These are phyloP conservation scores for Colletotrichum cereale DNA, from an alignment of 2,329 filamentous ascomycete species.

Conservation along the genomic window DNA sequence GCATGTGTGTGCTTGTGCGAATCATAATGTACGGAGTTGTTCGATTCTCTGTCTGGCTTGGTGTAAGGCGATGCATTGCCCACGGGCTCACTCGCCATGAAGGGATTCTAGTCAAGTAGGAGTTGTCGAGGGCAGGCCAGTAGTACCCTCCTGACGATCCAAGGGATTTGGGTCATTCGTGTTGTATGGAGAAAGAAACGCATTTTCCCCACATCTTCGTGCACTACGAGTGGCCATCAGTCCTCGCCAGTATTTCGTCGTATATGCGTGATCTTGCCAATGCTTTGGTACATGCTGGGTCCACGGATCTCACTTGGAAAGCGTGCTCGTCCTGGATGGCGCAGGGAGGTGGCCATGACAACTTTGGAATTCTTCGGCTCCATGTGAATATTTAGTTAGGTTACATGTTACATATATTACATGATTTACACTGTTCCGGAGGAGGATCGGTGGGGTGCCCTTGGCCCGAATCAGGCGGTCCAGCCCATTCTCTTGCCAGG, in stretches of 20 bases:
- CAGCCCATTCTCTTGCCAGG: background rate
- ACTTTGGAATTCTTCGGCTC: background rate
- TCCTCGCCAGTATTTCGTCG: too few species aligned
- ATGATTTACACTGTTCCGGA: background rate
- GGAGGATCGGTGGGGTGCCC: background rate
- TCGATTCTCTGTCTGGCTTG: constrained; percentile 38
- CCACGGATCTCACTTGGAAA: background rate
- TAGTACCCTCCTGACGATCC: constrained; percentile 13
- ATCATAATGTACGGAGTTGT: constrained; percentile 41
- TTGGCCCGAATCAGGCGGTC: background rate
- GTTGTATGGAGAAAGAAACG: constrained; percentile 29
- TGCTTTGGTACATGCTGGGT: too few species aligned
- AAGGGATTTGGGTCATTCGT: constrained; percentile 19
- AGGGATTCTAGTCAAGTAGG: constrained; percentile 30
- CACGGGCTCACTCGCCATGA: constrained; percentile 39
- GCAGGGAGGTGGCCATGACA: too few species aligned
- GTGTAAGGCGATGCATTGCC: constrained; percentile 37
- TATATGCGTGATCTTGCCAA: background rate
- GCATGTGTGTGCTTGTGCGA: constrained; percentile 26
- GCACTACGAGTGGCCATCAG: background rate
- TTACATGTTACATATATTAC: background rate
- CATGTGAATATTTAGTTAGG: too few species aligned
- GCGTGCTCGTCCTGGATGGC: too few species aligned
- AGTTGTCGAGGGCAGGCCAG: constrained; percentile 23
- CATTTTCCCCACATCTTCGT: background rate